Percentiles rank a stretch among this genome's conserved stretches.
Conservation (phyloP, 352 stramenopile genomes). For the Phytophthora pluvialis region DNA sequence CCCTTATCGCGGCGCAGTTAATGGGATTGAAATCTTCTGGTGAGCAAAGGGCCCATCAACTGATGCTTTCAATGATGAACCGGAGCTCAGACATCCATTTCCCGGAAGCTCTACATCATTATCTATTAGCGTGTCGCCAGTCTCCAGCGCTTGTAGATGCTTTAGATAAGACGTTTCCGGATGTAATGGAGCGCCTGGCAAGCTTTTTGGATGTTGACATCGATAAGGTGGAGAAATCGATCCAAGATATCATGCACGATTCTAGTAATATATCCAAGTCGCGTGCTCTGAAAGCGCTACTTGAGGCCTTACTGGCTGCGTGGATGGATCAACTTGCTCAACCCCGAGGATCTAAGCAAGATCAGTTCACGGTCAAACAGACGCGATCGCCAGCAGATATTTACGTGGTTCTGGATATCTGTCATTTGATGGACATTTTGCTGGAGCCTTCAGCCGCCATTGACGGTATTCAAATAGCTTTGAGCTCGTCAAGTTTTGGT, state of each 20-base stretch:
- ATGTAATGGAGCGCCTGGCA: constrained; percentile 42
- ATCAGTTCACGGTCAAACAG: background rate
- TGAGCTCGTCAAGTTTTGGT: constrained; percentile 44
- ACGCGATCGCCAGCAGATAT: constrained; percentile 28
- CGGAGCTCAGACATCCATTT: constrained; percentile 24
- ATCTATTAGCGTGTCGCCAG: constrained; percentile 38
- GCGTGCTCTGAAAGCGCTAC: constrained; percentile 38
- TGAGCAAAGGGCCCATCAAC: constrained; percentile 20
- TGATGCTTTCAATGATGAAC: constrained; percentile 44
- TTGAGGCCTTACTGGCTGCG: constrained; percentile 37
- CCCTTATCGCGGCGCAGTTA: constrained; percentile 38
- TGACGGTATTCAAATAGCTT: constrained; percentile 43
- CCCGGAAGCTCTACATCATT: constrained; percentile 44
- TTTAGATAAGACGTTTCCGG: constrained; percentile 39
- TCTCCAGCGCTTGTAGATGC: constrained; percentile 27
- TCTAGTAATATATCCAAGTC: constrained; percentile 42
- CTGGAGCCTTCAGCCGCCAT: constrained; percentile 44
- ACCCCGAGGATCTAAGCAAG: background rate
- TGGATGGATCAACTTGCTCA: constrained; percentile 52
- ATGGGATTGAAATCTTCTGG: constrained; percentile 12
- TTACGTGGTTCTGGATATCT: constrained; percentile 53
- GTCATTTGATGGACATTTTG: constrained; percentile 50
- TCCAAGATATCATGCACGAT: constrained; percentile 38
- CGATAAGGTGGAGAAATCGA: constrained; percentile 28
- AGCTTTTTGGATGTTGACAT: constrained; percentile 30